phyloP scores from a whole-genome alignment of 2,329 filamentous ascomycete species.

The Hymenoscyphus infarciens region DNA sequence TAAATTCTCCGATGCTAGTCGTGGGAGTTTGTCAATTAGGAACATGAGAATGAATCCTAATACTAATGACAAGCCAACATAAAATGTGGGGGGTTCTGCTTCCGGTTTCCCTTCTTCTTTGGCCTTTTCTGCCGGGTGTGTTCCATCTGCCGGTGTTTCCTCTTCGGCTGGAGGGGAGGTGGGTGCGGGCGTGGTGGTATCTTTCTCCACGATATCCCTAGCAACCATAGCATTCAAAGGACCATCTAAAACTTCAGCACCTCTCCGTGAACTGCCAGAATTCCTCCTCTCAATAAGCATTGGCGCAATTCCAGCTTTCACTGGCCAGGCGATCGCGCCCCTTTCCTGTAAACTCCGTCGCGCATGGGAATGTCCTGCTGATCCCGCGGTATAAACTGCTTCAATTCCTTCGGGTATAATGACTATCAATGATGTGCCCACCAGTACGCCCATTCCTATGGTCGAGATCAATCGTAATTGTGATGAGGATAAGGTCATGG shows the following conservation, averaged over 20 bases:
- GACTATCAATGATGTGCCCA: constrained; percentile 92
- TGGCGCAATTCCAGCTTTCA: constrained; percentile 6
- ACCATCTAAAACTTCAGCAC: constrained; percentile 9
- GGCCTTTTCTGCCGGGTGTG: constrained; percentile 25
- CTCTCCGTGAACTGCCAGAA: not conserved
- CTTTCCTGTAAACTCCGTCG: constrained; percentile 17
- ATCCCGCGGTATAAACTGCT: constrained; percentile 66
- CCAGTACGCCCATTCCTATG: constrained; percentile 87
- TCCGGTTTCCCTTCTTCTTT: constrained; percentile 39
- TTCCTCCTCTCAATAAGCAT: constrained; percentile 1
- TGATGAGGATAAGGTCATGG: constrained; percentile 80
- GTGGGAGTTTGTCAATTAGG: constrained; percentile 81
- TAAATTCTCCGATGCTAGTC: constrained; percentile 63
- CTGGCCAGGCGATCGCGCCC: constrained; percentile 1
- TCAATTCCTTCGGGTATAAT: constrained; percentile 97
- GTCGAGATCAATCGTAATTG: constrained; percentile 88
- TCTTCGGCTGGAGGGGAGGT: constrained; percentile 10
- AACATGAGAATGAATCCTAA: constrained; percentile 96
- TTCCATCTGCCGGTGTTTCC: constrained; percentile 13
- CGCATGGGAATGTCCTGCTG: constrained; percentile 30
- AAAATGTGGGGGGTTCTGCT: constrained; percentile 59
- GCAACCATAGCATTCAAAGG: constrained; percentile 15
- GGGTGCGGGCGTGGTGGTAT: constrained; percentile 5
- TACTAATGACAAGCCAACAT: constrained; percentile 82
- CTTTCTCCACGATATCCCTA: constrained; percentile 7